A percentile compares a stretch with the other conserved stretches of the same genome.
Evolutionary conservation across 2,329 filamentous ascomycete genomes (phyloP).

Genomic region (Aspergillus neoniger): DNA sequence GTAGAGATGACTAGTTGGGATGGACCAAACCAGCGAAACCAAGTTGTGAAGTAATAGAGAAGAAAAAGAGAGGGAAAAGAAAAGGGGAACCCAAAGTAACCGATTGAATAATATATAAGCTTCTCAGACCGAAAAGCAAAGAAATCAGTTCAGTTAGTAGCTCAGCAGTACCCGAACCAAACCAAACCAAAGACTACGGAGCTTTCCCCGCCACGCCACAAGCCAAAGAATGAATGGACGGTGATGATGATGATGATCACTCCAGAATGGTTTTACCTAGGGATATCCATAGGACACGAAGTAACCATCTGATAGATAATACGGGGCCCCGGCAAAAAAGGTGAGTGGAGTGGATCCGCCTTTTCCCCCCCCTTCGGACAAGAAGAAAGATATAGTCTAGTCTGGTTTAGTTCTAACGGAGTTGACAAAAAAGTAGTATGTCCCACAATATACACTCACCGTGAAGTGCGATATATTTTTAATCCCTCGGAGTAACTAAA

Average conservation of each 20-base stretch:
- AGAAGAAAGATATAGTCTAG: neutral
- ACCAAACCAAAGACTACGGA: slow-evolving; percentile 9
- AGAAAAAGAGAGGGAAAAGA: slow-evolving; percentile 13
- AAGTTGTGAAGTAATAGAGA: neutral
- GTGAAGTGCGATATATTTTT: too few species aligned
- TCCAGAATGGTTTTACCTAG: neutral
- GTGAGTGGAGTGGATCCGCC: neutral
- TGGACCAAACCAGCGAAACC: too few species aligned
- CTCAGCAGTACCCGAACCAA: slow-evolving; percentile 3
- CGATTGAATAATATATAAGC: too few species aligned
- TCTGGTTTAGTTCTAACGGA: too few species aligned
- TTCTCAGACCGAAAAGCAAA: too few species aligned
- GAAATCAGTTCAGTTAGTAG: too few species aligned
- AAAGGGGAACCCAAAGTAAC: neutral
- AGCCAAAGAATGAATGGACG: neutral
- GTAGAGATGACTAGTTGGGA: neutral
- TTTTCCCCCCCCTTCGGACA: neutral
- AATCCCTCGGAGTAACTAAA: too few species aligned
- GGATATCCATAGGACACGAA: neutral
- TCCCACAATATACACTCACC: too few species aligned
- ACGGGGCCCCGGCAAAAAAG: neutral
- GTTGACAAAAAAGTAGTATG: too few species aligned
- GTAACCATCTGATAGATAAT: neutral
- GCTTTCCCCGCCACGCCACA: neutral
- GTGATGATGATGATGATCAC: neutral